Percentiles rank a stretch among this genome's conserved stretches.
phyloP scores from a whole-genome alignment of 2,329 filamentous ascomycete genomes.

The Leptodontidium sp. region DNA sequence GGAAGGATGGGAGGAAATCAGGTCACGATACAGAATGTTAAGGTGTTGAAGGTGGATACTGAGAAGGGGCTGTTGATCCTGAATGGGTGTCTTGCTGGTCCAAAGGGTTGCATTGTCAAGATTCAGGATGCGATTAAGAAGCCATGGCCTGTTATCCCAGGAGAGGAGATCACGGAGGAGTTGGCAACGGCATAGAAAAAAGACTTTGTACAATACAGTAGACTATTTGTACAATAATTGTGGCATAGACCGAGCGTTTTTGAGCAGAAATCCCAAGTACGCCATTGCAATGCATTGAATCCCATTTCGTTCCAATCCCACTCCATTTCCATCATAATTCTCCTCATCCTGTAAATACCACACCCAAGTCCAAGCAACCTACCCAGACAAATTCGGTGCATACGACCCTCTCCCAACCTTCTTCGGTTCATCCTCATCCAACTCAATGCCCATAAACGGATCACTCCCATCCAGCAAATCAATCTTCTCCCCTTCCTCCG shows the following conservation, averaged over 20 bases:
- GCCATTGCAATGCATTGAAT: conserved; percentile 36
- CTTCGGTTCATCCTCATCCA: conserved; percentile 53
- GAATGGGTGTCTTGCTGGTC: conserved; percentile 85
- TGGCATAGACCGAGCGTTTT: conserved; percentile 40
- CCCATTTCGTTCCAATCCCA: conserved; percentile 20
- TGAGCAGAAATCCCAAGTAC: conserved; percentile 39
- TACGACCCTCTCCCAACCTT: conserved; percentile 50
- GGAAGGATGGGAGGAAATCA: conserved; percentile 92
- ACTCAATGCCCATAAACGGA: conserved; percentile 67
- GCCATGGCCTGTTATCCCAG: conserved; percentile 69
- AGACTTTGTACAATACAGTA: conserved; percentile 33
- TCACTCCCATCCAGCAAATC: conserved; percentile 78
- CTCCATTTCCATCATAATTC: conserved; percentile 17
- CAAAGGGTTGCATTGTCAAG: conserved; percentile 84
- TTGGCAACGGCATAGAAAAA: conserved; percentile 46
- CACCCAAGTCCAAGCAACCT: conserved; percentile 31
- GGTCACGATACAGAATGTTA: conserved; percentile 90
- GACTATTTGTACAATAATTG: conserved; percentile 44
- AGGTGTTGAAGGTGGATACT: conserved; percentile 86
- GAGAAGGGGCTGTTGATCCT: conserved; percentile 89
- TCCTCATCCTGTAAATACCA: conserved; percentile 23
- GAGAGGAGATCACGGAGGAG: conserved; percentile 56
- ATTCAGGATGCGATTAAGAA: conserved; percentile 94
- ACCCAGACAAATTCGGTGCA: conserved; percentile 44
- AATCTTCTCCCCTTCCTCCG: conserved; percentile 65